Evolutionary conservation across 2,329 filamentous ascomycete species (phyloP), one percentile per base, ranked within the genome.

Genomic region (Pseudohalonectria lignicola): DNA sequence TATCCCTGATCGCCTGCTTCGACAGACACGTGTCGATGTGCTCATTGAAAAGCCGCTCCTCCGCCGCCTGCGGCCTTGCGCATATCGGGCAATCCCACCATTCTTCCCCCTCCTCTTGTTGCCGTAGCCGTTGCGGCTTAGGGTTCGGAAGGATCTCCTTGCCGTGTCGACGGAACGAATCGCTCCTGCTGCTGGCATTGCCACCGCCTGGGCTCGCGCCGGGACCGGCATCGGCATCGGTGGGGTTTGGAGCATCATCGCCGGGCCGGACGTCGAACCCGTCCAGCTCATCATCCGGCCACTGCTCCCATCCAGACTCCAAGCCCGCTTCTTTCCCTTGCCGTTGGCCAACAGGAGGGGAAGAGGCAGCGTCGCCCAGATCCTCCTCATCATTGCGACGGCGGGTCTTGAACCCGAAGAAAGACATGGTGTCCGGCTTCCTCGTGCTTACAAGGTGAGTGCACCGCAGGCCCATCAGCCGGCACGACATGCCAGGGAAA

Each of bases 1-100:
- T 82, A 50, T 95, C 86, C 33, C 81, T 81, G 49, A 98, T 96
- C 0, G 86, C 85, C 51, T 84, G 77, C 39, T 80, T 71, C 1
- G 88, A 95, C 2, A 98, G 70, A 55, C 92, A 98, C 8, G 83
- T 73, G 55, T 98, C 92, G 37, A 98, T 87, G 52, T 98, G 92
- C 40, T 82, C 76, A 48, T 98, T 98, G 60, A 96, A 94, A 1
- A 62, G 64, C 33, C 69, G 70, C 54, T 95, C 86, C 36, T 90
- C 71, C 0, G 86, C 74, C 1, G 66, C 52, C 51, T 95, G 88
- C 0, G 85, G 79, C 13, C 80, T 67, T n/a, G 65, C 62, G 56
- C 92, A 98, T 32, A 96, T 84, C 0, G 92, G 92, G 56, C 92
- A 98, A 28, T 81, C 71, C 88, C 88, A 96, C 56, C 66, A 69